Conservation (phyloP, 2,329 filamentous ascomycete genomes). For the Talaromyces sp. region DNA sequence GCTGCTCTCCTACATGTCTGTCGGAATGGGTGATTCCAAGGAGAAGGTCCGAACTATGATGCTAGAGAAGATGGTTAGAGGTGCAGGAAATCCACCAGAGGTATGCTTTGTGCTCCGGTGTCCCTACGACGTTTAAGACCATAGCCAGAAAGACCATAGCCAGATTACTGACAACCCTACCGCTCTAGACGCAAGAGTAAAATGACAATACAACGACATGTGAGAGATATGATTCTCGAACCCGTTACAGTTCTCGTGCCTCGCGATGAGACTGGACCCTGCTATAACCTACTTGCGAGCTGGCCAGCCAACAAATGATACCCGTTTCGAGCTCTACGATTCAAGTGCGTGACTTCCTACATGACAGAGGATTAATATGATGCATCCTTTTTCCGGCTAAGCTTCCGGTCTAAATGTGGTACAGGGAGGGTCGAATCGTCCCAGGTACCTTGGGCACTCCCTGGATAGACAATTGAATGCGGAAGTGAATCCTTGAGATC, state of each 20-base stretch:
- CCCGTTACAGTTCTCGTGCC: not conserved
- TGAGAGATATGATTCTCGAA: not conserved
- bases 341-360: no score
- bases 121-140: no score
- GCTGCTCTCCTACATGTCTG: slow-evolving; percentile 82
- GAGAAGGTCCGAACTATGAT: slow-evolving; percentile 78
- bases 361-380: no score
- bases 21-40: slow-evolving; percentile 82
- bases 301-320: not conserved
- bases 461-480: no score
- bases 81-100: slow-evolving; percentile 67
- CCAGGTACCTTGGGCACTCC: no score
- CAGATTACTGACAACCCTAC: no score
- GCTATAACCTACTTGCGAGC: not conserved
- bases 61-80: slow-evolving; percentile 73
- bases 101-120: slow-evolving; percentile 41
- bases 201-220: not conserved
- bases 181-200: not conserved
- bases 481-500: no score
- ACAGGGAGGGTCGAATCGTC: no score
- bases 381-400: no score
- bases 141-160: no score
- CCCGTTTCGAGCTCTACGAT: not conserved
- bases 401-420: no score
- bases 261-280: not conserved